Evolutionary conservation across 1,284 basidiomycete species (phyloP).

Genomic region (Ganoderma boninense): DNA sequence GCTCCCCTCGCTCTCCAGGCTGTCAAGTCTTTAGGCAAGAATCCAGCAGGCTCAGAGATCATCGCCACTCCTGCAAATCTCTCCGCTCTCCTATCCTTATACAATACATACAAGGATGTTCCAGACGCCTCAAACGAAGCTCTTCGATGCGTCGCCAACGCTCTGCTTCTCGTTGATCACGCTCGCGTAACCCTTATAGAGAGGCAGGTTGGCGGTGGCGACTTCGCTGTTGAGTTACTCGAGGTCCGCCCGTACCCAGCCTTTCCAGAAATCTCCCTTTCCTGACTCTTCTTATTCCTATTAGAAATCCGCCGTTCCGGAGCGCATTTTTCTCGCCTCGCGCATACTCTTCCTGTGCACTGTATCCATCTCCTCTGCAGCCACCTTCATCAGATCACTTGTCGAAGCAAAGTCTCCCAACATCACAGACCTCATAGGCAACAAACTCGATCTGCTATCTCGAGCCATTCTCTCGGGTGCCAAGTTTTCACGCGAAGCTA

Average conservation of each 20-base stretch:
- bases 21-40: conserved; percentile 80
- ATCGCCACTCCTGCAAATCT: conserved; percentile 65
- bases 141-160: conserved; percentile 79
- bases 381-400: conserved; percentile 59
- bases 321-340: conserved; percentile 76
- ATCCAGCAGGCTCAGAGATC: conserved; percentile 71
- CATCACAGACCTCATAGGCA: conserved; percentile 65
- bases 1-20: conserved; percentile 70
- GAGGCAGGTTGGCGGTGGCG: conserved; percentile 69
- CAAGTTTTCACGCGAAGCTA: conserved; percentile 71
- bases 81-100: conserved; percentile 59
- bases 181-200: conserved; percentile 66
- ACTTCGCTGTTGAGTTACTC: conserved; percentile 61
- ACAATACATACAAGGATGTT: conserved; percentile 60
- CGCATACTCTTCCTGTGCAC: conserved; percentile 81
- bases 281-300: background rate
- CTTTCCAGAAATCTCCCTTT: conserved; percentile 6
- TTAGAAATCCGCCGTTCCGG: conserved; percentile 68
- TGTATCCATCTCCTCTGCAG: conserved; percentile 52
- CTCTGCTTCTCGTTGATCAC: conserved; percentile 70
- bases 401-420: conserved; percentile 67
- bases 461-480: conserved; percentile 55
- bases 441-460: conserved; percentile 63
- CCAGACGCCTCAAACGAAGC: conserved; percentile 73
- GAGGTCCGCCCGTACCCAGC: conserved; percentile 55